Percentiles rank a stretch among this genome's conserved stretches.
phyloP scores from a whole-genome alignment of 495 filamentous ascomycete genomes.

The Hyaloscypha finlandica region DNA sequence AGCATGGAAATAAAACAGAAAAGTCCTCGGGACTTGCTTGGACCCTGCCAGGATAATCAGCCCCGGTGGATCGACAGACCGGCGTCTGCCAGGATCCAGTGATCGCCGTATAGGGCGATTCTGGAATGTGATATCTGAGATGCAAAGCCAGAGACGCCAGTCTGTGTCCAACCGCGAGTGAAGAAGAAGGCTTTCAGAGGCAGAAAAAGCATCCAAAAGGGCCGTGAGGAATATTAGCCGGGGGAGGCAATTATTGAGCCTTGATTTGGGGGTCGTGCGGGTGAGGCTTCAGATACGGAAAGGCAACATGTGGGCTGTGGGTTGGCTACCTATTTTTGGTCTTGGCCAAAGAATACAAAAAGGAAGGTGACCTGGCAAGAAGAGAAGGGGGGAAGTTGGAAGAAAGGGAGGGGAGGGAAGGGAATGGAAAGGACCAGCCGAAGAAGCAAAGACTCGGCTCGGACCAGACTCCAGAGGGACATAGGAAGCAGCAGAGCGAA shows the following conservation, averaged over 20 bases:
- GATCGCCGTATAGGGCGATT: slow-evolving; percentile 22
- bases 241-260: background rate
- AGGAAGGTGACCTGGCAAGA: slow-evolving; percentile 1
- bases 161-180: background rate
- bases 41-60: background rate
- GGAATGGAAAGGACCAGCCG: background rate
- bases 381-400: slow-evolving; percentile 3
- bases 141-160: background rate
- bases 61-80: background rate
- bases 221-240: background rate
- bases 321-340: background rate
- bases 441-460: background rate
- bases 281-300: slow-evolving; percentile 7
- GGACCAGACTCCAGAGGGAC: background rate
- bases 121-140: slow-evolving; percentile 26
- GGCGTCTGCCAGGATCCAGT: slow-evolving; percentile 10
- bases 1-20: background rate
- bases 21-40: background rate
- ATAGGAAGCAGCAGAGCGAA: background rate
- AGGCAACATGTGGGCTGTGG: background rate
- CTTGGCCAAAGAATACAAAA: background rate
- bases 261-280: slow-evolving; percentile 1
- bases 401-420: background rate
- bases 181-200: background rate
- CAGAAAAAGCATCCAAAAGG: slow-evolving; percentile 2